phyloP scores from a whole-genome alignment of 257 asterid genomes.

The Solanum raphanifolium region DNA sequence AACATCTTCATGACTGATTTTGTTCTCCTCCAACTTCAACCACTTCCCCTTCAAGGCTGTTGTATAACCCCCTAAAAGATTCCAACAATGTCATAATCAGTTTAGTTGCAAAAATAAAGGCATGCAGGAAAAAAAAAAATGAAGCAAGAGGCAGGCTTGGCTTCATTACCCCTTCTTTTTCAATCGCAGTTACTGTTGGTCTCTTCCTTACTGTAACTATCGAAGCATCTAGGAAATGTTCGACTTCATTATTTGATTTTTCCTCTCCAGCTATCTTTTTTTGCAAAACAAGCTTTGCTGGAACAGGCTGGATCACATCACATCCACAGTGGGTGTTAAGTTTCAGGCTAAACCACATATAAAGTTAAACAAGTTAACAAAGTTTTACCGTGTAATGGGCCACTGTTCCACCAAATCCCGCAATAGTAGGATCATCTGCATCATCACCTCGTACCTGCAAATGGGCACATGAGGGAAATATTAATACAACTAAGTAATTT shows the following conservation, averaged over 20 bases:
- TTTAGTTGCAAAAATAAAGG: not conserved
- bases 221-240: not conserved
- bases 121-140: not conserved
- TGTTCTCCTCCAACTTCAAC: not conserved
- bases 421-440: not conserved
- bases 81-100: not conserved
- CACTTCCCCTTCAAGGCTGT: not conserved
- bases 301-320: not conserved
- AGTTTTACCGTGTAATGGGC: not conserved
- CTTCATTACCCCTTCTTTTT: not conserved
- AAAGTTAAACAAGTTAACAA: not conserved
- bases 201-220: not conserved
- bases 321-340: not conserved
- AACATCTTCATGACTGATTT: not conserved
- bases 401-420: not conserved
- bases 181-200: not conserved
- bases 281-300: not conserved
- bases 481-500: not conserved
- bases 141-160: not conserved
- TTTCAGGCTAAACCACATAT: not conserved
- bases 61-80: not conserved
- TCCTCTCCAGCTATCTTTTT: not conserved
- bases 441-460: not conserved
- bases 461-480: not conserved
- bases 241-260: not conserved